Evolutionary conservation across 176 grass and related monocot species (phyloP).

Genomic region (Carex kokanica): DNA sequence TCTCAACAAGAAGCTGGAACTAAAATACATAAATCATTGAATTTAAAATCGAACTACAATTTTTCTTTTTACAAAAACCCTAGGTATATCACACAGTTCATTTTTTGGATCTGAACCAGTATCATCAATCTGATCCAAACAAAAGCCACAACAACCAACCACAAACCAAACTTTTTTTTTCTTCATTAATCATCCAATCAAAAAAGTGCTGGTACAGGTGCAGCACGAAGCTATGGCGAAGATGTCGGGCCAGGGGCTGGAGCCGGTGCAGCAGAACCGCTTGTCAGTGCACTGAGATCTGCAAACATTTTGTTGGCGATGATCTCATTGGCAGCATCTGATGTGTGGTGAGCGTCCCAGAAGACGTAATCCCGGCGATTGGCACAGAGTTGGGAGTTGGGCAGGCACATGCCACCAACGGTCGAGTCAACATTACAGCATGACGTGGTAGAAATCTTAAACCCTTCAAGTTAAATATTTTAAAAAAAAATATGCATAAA

Average conservation of each 20-base stretch:
- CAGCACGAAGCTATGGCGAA: neutral
- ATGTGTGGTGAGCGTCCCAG: slow-evolving; percentile 96
- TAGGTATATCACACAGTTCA: neutral
- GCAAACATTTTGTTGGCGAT: slow-evolving; percentile 66
- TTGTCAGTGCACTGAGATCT: slow-evolving; percentile 29
- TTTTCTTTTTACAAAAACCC: slow-evolving; percentile 11
- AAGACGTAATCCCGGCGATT: slow-evolving; percentile 76
- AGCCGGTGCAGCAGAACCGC: slow-evolving; percentile 26
- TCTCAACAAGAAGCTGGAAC: neutral
- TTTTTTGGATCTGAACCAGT: neutral
- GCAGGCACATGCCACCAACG: slow-evolving; percentile 83
- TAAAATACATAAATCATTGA: neutral
- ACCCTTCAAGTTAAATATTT: slow-evolving; percentile 40
- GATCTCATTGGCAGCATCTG: slow-evolving; percentile 79
- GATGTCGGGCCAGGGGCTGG: slow-evolving; percentile 1
- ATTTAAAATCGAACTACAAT: slow-evolving; percentile 9
- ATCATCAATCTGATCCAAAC: slow-evolving; percentile 4
- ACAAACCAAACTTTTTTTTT: slow-evolving; percentile 9
- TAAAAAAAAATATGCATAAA: neutral
- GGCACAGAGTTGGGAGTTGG: slow-evolving; percentile 63
- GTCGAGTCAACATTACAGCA: slow-evolving; percentile 86
- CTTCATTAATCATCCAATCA: slow-evolving; percentile 2
- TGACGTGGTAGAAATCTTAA: slow-evolving; percentile 74
- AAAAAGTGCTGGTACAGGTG: slow-evolving; percentile 5
- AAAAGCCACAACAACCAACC: neutral